These are phyloP conservation scores for Euphrasia arctica DNA, from an alignment of 305 asterid genomes.

Conservation along the genomic window DNA sequence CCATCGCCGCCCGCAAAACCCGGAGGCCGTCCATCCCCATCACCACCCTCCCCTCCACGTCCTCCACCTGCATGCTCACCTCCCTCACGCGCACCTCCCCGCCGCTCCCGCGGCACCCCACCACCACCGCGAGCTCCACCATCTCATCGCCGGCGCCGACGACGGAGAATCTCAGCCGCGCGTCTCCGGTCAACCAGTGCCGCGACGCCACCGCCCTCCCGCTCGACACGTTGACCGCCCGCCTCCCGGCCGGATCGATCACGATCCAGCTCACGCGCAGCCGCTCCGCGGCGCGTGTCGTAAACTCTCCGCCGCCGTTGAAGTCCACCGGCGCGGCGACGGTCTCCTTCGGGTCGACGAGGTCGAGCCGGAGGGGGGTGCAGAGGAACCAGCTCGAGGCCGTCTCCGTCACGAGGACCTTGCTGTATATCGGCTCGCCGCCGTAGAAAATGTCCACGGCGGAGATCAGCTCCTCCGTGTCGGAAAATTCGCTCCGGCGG, in stretches of 20 bases:
- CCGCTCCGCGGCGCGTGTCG: constrained; percentile 30
- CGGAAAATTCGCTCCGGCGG: not conserved
- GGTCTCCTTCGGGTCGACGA: constrained; percentile 39
- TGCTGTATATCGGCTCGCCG: constrained; percentile 47
- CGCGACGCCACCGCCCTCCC: constrained; percentile 48
- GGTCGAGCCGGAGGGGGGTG: constrained; percentile 58
- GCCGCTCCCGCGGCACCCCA: constrained; percentile 48
- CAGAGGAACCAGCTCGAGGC: constrained; percentile 42
- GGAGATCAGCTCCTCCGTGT: constrained; percentile 46
- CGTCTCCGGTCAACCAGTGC: constrained; percentile 55
- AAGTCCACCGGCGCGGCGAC: constrained; percentile 36
- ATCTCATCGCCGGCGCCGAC: constrained; percentile 29
- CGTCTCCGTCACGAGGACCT: constrained; percentile 42
- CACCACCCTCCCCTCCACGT: constrained; percentile 47
- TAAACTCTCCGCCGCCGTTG: constrained; percentile 25
- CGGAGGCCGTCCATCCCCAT: constrained; percentile 50
- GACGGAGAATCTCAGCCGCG: constrained; percentile 43
- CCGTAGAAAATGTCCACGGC: constrained; percentile 68
- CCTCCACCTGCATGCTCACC: constrained; percentile 61
- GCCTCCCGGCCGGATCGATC: constrained; percentile 44
- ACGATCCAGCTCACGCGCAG: constrained; percentile 72
- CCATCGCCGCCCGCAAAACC: constrained; percentile 45
- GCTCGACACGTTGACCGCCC: constrained; percentile 65
- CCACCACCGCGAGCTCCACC: constrained; percentile 47
- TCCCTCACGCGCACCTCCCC: constrained; percentile 54